These are phyloP conservation scores for Lachnellula willkommii DNA, from an alignment of 2,329 filamentous ascomycete genomes.

Conservation along the genomic window DNA sequence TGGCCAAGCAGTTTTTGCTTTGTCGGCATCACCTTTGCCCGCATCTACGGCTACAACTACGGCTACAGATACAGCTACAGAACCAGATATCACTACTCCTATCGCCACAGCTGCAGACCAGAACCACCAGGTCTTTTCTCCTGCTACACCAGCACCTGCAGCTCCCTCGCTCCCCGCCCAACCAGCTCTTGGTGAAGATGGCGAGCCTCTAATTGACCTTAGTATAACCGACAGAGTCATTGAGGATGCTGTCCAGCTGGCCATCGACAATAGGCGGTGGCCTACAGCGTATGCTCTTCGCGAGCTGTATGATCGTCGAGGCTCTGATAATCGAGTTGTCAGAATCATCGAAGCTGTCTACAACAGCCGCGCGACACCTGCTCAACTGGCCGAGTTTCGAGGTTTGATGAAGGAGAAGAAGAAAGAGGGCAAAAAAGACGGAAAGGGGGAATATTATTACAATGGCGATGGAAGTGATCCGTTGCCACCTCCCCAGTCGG, in stretches of 20 bases:
- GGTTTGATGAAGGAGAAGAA: conserved; percentile 50
- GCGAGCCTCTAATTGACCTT: conserved; percentile 18
- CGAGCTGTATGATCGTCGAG: conserved; percentile 53
- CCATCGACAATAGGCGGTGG: conserved; percentile 51
- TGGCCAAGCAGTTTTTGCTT: conserved; percentile 13
- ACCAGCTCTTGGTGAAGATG: conserved; percentile 9
- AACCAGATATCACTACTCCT: neutral
- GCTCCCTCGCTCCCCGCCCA: neutral
- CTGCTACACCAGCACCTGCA: neutral
- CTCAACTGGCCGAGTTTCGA: conserved; percentile 47
- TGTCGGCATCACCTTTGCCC: conserved; percentile 12
- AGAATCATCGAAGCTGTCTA: conserved; percentile 54
- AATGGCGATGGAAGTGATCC: conserved; percentile 31
- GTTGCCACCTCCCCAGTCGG: conserved; percentile 12
- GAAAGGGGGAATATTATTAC: conserved; percentile 49
- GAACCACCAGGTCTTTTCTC: neutral
- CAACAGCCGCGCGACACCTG: conserved; percentile 49
- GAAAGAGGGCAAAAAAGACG: conserved; percentile 50
- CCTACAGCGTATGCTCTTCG: conserved; percentile 59
- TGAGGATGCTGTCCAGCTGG: conserved; percentile 53
- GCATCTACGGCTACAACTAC: conserved; percentile 3
- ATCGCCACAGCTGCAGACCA: neutral
- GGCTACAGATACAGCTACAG: neutral
- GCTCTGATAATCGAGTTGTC: conserved; percentile 45
- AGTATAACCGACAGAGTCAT: conserved; percentile 46